These are phyloP conservation scores for Cyathus striatus DNA, from an alignment of 768 basidiomycete genomes.

Conservation along the genomic window DNA sequence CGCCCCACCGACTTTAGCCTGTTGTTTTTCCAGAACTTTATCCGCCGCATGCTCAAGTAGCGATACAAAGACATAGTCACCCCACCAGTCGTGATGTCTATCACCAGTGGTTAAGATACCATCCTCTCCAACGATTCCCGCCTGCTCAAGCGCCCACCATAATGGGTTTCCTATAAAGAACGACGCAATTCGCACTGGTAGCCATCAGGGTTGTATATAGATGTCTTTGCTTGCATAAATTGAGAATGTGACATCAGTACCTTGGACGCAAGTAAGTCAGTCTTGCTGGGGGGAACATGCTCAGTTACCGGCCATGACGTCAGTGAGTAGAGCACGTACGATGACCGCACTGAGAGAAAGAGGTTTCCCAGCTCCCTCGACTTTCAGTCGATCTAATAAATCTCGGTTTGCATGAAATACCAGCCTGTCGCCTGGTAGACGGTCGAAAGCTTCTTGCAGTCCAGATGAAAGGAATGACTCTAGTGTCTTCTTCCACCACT, in stretches of 20 bases:
- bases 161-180: slow-evolving; percentile 74
- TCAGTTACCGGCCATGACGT: slow-evolving; percentile 15
- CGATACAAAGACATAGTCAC: slow-evolving; percentile 66
- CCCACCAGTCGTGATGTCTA: slow-evolving; percentile 40
- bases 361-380: slow-evolving; percentile 72
- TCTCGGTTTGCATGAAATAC: slow-evolving; percentile 51
- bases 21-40: slow-evolving; percentile 40
- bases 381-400: slow-evolving; percentile 55
- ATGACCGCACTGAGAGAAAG: slow-evolving; percentile 66
- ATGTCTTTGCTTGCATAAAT: slow-evolving; percentile 51
- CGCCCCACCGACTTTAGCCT: slow-evolving; percentile 35
- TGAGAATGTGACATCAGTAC: slow-evolving; percentile 42
- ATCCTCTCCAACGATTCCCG: slow-evolving; percentile 69
- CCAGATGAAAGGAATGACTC: slow-evolving; percentile 57
- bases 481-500: slow-evolving; percentile 82
- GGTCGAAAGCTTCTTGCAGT: slow-evolving; percentile 30
- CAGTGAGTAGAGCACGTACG: slow-evolving; percentile 42
- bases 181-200: slow-evolving; percentile 65
- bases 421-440: slow-evolving; percentile 38
- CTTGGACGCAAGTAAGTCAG: slow-evolving; percentile 50
- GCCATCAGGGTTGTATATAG: slow-evolving; percentile 66
- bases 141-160: slow-evolving; percentile 83
- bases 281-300: slow-evolving; percentile 49
- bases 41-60: slow-evolving; percentile 67
- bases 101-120: slow-evolving; percentile 25